Evolutionary conservation across 2,329 filamentous ascomycete genomes (phyloP), one percentile per base, ranked within the genome.

Genomic region (Colletotrichum sp.): DNA sequence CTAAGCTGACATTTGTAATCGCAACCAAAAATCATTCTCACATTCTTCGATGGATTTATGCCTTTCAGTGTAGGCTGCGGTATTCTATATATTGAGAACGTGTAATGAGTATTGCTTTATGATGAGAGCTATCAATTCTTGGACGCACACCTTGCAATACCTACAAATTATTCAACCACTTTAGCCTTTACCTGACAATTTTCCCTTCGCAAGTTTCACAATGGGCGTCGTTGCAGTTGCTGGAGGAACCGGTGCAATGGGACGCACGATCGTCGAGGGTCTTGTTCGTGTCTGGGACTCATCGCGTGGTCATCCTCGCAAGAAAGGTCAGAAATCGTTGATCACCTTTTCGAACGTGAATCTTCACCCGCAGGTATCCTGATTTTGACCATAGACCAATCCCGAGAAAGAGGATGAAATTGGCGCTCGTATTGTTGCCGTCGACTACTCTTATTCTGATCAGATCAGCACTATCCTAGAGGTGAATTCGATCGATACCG

Each of bases 231-330:
- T 89, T 34, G 88, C 86, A 60, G 84, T 89, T 26, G 85, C 86
- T 12, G 88, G 88, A 65, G 88, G 88, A 13, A 86, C 84, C 1
- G 87, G 87, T 30, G 81, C 80, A 16, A 79, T 89, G 3, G 88
- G 88, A 13, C 84, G 83, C 26, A 84, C 87, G 1, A 83, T 90
- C 39, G 85, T 89, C n/a, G 87, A 89, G 24, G 84, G 81, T 18
- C 75, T 89, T 24, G 76, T 76, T 15, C 81, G 77, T 30, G 80
- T n/a, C 74, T 18, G 81, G 68, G 39, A 83, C 84, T 57, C 82
- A 86, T 72, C 69, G 85, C 21, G 81, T 88, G 8, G 79, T 87
- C 63, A 80, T 88, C 5, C 77, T 89, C 4, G 77, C 87, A 80
- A 78, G 32, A 57, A 62, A 71, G 28, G 62, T 71, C 13, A 9